Percentiles rank a stretch among this genome's conserved stretches.
phyloP scores from a whole-genome alignment of 2,329 filamentous ascomycete genomes.

The Bipolaris sorokiniana region DNA sequence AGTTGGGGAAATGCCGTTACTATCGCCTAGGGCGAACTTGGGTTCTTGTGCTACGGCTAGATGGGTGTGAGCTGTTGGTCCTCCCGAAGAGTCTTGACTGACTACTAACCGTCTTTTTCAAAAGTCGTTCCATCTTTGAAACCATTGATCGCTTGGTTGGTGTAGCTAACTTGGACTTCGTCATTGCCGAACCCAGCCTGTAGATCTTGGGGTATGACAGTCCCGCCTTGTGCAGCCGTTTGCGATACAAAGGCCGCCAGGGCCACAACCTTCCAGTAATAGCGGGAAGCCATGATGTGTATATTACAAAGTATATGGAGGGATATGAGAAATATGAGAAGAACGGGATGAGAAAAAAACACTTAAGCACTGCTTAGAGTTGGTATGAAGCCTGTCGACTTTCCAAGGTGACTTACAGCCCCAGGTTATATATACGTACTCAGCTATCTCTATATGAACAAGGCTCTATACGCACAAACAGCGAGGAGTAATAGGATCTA shows the following conservation, averaged over 20 bases:
- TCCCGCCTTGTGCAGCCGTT: slow-evolving; percentile 18
- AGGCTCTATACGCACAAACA: no score
- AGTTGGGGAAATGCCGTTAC: slow-evolving; percentile 36
- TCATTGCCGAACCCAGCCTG: slow-evolving; percentile 28
- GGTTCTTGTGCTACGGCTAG: slow-evolving; percentile 37
- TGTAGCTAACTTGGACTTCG: slow-evolving; percentile 42
- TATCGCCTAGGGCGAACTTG: slow-evolving; percentile 45
- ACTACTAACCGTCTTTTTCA: slow-evolving; percentile 29
- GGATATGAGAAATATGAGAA: background rate
- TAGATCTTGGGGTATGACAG: slow-evolving; percentile 26
- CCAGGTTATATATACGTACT: slow-evolving; percentile 31
- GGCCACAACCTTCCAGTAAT: slow-evolving; percentile 7
- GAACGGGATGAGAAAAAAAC: background rate
- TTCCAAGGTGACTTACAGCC: slow-evolving; percentile 4
- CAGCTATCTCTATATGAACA: background rate
- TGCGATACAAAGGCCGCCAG: slow-evolving; percentile 6
- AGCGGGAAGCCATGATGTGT: slow-evolving; percentile 20
- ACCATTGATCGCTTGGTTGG: slow-evolving; percentile 32
- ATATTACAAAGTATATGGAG: background rate
- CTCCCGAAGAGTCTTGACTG: background rate
- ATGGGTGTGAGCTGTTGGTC: slow-evolving; percentile 11
- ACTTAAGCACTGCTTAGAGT: background rate
- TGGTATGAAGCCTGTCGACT: background rate
- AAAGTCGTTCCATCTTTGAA: slow-evolving; percentile 40
- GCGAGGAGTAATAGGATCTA: background rate